Evolutionary conservation across 2,329 filamentous ascomycete species (phyloP).

Genomic region (Beauveria rudraprayagi): DNA sequence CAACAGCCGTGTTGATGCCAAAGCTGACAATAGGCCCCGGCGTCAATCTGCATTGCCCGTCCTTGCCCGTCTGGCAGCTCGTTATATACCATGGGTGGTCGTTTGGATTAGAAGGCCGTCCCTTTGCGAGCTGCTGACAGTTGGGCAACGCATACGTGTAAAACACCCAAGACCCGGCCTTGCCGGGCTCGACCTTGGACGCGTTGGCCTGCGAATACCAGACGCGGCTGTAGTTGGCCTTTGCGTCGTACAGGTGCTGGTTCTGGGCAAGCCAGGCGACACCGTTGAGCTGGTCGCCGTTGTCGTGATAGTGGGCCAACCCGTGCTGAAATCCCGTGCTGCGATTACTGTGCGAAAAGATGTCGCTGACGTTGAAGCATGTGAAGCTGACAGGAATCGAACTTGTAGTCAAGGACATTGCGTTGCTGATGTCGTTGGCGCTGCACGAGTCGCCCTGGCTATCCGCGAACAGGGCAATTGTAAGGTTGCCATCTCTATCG

Average conservation of each 20-base stretch:
- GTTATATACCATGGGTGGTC: constrained; percentile 7
- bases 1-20: neutral
- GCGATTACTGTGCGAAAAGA: constrained; percentile 14
- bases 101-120: neutral
- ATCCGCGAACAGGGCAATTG: constrained; percentile 13
- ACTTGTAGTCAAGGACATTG: constrained; percentile 13
- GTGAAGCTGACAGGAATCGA: constrained; percentile 12
- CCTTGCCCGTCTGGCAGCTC: constrained; percentile 12
- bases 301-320: neutral
- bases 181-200: constrained; percentile 4
- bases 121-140: constrained; percentile 7
- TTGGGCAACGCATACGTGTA: constrained; percentile 13
- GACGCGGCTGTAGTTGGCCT: constrained; percentile 14
- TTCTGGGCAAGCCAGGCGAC: constrained; percentile 14
- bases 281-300: constrained; percentile 9
- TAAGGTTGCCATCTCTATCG: constrained; percentile 11
- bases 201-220: constrained; percentile 12
- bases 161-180: constrained; percentile 13
- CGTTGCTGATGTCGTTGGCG: constrained; percentile 13
- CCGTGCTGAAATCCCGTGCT: constrained; percentile 13
- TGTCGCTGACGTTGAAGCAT: constrained; percentile 18
- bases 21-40: constrained; percentile 4
- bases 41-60: constrained; percentile 10
- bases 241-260: constrained; percentile 11
- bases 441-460: constrained; percentile 11